Percentiles rank a stretch among this genome's conserved stretches.
These are phyloP conservation scores for Agaricus sinodeliciosus DNA, from an alignment of 768 basidiomycete species.

Conservation along the genomic window DNA sequence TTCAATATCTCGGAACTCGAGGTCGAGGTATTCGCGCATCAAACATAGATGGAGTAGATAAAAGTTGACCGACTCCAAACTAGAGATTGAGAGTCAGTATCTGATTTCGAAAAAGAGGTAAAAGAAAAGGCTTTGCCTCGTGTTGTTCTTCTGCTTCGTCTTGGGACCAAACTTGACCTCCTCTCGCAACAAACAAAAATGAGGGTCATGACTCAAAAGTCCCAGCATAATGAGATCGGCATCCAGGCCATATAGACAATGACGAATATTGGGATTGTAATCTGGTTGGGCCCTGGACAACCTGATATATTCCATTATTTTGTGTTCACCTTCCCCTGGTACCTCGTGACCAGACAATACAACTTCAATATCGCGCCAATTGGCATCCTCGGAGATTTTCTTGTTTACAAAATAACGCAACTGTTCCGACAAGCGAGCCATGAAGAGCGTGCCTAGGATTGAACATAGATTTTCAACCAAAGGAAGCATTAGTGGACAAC, in stretches of 20 bases:
- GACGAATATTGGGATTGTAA: conserved; percentile 94
- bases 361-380: conserved; percentile 89
- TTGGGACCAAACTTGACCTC: conserved; percentile 96
- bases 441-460: conserved; percentile 80
- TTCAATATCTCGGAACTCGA: conserved; percentile 81
- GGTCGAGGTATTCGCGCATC: conserved; percentile 94
- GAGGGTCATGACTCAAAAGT: conserved; percentile 93
- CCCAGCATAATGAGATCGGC: conserved; percentile 99
- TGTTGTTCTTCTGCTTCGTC: conserved; percentile 62
- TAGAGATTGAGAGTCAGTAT: conserved; percentile 21
- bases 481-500: background rate
- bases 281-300: conserved; percentile 90
- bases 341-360: conserved; percentile 97
- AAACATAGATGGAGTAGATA: conserved; percentile 92
- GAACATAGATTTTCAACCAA: background rate
- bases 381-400: conserved; percentile 95
- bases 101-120: background rate
- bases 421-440: conserved; percentile 88
- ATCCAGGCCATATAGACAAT: conserved; percentile 97
- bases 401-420: conserved; percentile 96
- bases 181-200: conserved; percentile 95
- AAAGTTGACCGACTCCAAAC: conserved; percentile 80
- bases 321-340: conserved; percentile 99
- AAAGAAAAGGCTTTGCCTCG: conserved; percentile 24
- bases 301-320: conserved; percentile 99